Evolutionary conservation across 305 asterid genomes (phyloP).

Genomic region (Fraxinus albicans): DNA sequence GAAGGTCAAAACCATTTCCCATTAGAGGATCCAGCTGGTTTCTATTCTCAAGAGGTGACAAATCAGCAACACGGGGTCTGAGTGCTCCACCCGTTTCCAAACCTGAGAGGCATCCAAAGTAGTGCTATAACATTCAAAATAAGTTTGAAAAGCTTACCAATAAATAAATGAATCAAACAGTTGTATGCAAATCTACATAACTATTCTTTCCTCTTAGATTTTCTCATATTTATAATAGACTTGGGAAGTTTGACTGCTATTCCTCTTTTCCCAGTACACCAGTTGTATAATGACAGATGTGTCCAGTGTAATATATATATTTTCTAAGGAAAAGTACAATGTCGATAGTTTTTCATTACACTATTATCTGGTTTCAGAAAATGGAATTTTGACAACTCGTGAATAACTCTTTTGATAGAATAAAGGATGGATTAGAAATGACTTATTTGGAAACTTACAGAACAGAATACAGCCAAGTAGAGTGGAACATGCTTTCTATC

Average conservation of each 20-base stretch:
- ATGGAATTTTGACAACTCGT: background rate
- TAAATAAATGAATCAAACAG: background rate
- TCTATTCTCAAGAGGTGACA: conserved; percentile 47
- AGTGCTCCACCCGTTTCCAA: conserved; percentile 42
- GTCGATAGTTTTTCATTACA: background rate
- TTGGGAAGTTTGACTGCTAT: conserved; percentile 16
- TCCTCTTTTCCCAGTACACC: background rate
- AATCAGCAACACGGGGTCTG: conserved; percentile 40
- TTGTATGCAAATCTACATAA: conserved; percentile 6
- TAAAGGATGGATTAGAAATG: background rate
- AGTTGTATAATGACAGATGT: background rate
- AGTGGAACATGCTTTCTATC: background rate
- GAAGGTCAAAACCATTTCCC: conserved; percentile 50
- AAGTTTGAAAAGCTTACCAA: background rate
- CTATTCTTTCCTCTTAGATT: background rate
- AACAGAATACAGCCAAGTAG: background rate
- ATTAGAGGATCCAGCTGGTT: conserved; percentile 39
- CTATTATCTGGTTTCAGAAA: background rate
- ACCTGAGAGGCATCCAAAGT: conserved; percentile 40
- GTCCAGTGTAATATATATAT: background rate
- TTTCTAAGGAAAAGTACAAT: background rate
- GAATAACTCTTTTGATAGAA: background rate
- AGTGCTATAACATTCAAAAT: conserved; percentile 7
- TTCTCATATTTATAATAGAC: background rate
- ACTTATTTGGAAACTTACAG: background rate